A percentile compares a stretch with the other conserved stretches of the same genome.
Evolutionary conservation across 192 early-diverging fungal genomes (phyloP).

Genomic region (Thamnidium elegans): DNA sequence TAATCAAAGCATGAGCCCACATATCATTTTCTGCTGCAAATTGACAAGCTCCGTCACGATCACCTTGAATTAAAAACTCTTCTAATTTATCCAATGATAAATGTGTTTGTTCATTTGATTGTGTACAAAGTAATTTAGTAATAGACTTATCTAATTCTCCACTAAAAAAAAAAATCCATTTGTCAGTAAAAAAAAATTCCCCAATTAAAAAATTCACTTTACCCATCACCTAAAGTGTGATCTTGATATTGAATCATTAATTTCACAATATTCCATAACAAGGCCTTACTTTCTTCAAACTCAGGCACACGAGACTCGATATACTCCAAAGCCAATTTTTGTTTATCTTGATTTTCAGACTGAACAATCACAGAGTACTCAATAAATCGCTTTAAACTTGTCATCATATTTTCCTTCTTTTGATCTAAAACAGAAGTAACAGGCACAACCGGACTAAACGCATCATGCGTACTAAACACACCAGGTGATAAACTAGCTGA

Average conservation of each 20-base stretch:
- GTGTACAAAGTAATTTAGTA: slow-evolving; percentile 32
- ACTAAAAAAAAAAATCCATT: slow-evolving; percentile 23
- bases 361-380: slow-evolving; percentile 41
- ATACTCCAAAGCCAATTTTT: slow-evolving; percentile 44
- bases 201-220: slow-evolving; percentile 24
- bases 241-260: slow-evolving; percentile 65
- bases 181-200: neutral
- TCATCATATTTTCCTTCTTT: neutral
- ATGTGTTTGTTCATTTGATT: slow-evolving; percentile 11
- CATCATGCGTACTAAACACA: neutral
- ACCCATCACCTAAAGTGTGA: slow-evolving; percentile 47
- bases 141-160: slow-evolving; percentile 48
- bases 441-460: neutral
- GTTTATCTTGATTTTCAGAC: slow-evolving; percentile 39
- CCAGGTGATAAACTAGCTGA: slow-evolving; percentile 13
- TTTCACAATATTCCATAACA: slow-evolving; percentile 65
- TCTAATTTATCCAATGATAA: slow-evolving; percentile 56
- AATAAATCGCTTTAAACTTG: neutral
- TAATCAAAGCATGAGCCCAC: slow-evolving; percentile 90
- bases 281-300: slow-evolving; percentile 17
- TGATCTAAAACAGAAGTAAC: neutral
- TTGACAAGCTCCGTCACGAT: slow-evolving; percentile 55
- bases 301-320: slow-evolving; percentile 36
- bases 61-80: slow-evolving; percentile 55
- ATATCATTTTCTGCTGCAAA: slow-evolving; percentile 47